Percentiles rank a stretch among this genome's conserved stretches.
phyloP scores from a whole-genome alignment of 2,329 filamentous ascomycete genomes.

The Neopestalotiopsis clavispora region DNA sequence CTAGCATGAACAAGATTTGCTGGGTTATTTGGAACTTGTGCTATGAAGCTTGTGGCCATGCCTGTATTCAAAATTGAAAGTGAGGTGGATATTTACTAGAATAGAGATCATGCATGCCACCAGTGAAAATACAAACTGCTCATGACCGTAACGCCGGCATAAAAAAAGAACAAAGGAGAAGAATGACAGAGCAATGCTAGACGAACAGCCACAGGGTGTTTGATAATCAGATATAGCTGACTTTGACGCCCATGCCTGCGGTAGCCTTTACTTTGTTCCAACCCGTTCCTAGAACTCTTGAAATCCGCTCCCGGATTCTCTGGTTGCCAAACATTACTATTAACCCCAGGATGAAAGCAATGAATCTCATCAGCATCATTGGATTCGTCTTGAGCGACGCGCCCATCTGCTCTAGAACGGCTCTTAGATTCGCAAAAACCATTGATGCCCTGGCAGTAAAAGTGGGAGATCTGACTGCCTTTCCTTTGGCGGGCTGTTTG shows the following conservation, averaged over 20 bases:
- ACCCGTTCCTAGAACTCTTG: conserved; percentile 68
- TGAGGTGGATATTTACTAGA: not conserved
- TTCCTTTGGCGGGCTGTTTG: conserved; percentile 29
- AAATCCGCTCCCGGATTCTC: conserved; percentile 76
- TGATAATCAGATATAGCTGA: conserved; percentile 83
- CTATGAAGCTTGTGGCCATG: not conserved
- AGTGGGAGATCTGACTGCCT: conserved; percentile 36
- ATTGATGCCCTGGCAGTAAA: conserved; percentile 55
- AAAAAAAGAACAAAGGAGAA: conserved; percentile 4
- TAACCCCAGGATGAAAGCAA: conserved; percentile 82
- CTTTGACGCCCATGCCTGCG: conserved; percentile 95
- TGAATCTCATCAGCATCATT: conserved; percentile 60
- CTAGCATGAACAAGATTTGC: not conserved
- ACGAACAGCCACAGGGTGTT: conserved; percentile 10
- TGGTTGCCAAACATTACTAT: conserved; percentile 76
- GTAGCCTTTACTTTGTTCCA: conserved; percentile 86
- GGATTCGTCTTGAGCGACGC: conserved; percentile 61
- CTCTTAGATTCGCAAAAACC: conserved; percentile 57
- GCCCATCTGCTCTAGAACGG: conserved; percentile 56
- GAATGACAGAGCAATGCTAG: conserved; percentile 16
- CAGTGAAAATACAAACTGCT: not conserved
- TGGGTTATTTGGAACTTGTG: not conserved
- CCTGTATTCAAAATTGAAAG: no score
- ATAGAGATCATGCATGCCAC: conserved; percentile 22
- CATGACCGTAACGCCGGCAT: not conserved